Evolutionary conservation across 2,329 filamentous ascomycete genomes (phyloP).

Genomic region (Rutstroemia sp.): DNA sequence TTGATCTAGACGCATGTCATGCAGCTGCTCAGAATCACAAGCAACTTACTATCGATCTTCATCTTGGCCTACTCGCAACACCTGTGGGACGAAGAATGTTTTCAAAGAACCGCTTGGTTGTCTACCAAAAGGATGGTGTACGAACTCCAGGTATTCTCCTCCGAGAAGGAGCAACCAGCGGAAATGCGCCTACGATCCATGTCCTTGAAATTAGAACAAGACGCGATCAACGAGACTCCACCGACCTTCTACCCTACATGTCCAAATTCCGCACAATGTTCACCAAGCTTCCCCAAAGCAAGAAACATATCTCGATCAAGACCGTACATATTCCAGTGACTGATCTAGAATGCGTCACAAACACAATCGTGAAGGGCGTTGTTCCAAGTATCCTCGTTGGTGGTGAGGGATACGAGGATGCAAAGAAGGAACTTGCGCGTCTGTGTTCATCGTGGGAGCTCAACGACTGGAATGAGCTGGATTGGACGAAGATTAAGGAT

Average conservation of each 20-base stretch:
- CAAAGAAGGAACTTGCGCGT: constrained; percentile 60
- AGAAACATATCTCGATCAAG: constrained; percentile 61
- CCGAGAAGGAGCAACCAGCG: constrained; percentile 63
- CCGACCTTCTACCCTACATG: constrained; percentile 82
- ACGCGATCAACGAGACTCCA: constrained; percentile 63
- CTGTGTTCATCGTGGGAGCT: constrained; percentile 69
- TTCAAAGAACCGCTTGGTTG: constrained; percentile 64
- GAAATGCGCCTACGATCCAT: constrained; percentile 60
- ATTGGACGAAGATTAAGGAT: constrained; percentile 75
- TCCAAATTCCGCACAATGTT: constrained; percentile 62
- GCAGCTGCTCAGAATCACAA: constrained; percentile 74
- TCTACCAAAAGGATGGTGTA: constrained; percentile 79
- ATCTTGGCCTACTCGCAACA: constrained; percentile 69
- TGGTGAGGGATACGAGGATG: constrained; percentile 42
- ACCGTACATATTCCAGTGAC: constrained; percentile 62
- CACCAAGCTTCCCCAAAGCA: constrained; percentile 57
- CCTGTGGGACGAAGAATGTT: constrained; percentile 78
- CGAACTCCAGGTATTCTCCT: constrained; percentile 76
- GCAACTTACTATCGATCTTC: constrained; percentile 71
- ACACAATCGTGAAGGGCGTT: constrained; percentile 52
- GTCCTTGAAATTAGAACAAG: constrained; percentile 70
- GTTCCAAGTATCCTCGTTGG: constrained; percentile 51
- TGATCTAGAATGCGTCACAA: constrained; percentile 80
- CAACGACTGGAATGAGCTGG: constrained; percentile 74
- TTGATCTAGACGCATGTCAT: constrained; percentile 73